Percentiles rank a stretch among this genome's conserved stretches.
Conservation (phyloP, 176 grass and related monocot species). For the Pontederia paniculata region DNA sequence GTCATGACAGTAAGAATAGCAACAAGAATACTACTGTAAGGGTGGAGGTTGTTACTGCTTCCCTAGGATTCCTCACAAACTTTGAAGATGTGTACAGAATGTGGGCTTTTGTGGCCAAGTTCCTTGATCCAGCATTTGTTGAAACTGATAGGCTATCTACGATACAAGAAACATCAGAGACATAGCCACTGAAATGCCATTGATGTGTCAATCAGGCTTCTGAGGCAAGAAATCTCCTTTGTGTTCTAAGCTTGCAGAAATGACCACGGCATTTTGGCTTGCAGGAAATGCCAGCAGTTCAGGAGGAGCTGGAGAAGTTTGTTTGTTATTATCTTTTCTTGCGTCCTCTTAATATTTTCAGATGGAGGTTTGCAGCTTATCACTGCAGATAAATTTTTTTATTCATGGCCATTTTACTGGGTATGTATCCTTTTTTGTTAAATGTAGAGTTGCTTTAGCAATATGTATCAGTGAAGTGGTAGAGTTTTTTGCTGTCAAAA, state of each 20-base stretch:
- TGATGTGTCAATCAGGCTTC: neutral
- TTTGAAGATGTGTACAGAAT: conserved; percentile 92
- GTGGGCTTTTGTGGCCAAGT: conserved; percentile 91
- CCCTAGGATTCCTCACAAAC: conserved; percentile 94
- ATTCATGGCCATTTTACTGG: no score
- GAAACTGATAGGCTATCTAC: conserved; percentile 67
- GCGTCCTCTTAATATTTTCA: no score
- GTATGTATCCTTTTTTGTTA: no score
- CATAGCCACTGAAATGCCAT: conserved; percentile 25
- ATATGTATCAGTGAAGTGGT: no score
- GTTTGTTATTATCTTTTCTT: no score
- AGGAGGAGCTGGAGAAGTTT: no score
- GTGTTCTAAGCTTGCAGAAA: neutral
- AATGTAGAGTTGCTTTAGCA: no score
- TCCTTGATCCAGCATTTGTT: conserved; percentile 64
- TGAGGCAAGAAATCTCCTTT: neutral
- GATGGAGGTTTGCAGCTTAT: no score
- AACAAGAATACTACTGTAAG: conserved; percentile 41
- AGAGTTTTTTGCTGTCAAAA: no score
- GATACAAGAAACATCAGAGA: conserved; percentile 53
- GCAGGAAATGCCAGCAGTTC: no score
- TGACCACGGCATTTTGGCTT: no score
- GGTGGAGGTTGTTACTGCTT: conserved; percentile 84
- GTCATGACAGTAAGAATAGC: conserved; percentile 45
- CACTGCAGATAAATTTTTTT: no score